phyloP scores from a whole-genome alignment of 805 yeast genomes.

The Myxozyma vanderwaltii region DNA sequence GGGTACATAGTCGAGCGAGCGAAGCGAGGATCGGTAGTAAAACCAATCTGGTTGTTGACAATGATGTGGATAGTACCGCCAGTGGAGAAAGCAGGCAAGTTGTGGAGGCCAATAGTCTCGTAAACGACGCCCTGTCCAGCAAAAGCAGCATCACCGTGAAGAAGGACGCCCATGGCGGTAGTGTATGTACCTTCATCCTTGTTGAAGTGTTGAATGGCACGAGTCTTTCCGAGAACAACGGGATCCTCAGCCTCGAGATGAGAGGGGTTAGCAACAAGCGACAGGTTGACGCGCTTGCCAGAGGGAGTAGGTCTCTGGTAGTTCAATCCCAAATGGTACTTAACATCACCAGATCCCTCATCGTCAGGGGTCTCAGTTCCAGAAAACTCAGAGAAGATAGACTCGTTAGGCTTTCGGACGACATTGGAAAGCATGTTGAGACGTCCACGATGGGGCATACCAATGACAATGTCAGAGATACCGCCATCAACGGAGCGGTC shows the following conservation, averaged over 20 bases:
- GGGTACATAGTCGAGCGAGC: constrained; percentile 98
- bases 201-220: constrained; percentile 93
- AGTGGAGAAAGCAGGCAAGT: constrained; percentile 91
- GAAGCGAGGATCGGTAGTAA: constrained; percentile 97
- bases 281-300: constrained; percentile 92
- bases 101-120: constrained; percentile 94
- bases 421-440: constrained; percentile 96
- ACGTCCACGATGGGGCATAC: constrained; percentile 99
- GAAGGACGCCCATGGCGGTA: constrained; percentile 87
- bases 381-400: constrained; percentile 92
- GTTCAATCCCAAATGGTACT: constrained; percentile 99
- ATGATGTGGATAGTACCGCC: constrained; percentile 98
- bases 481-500: constrained; percentile 87
- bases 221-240: constrained; percentile 95
- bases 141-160: constrained; percentile 99
- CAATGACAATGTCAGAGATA: constrained; percentile 92
- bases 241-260: constrained; percentile 99
- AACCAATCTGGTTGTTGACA: constrained; percentile 98
- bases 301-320: constrained; percentile 98
- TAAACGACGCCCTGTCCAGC: constrained; percentile 99
- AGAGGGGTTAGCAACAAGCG: constrained; percentile 97
- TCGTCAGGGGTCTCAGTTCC: constrained; percentile 81
- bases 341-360: constrained; percentile 99
- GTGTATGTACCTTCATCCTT: constrained; percentile 77
- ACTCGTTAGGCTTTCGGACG: constrained; percentile 97